Evolutionary conservation across 1,284 basidiomycete genomes (phyloP).

Genomic region (Ceratorhiza oryzae-sativae): DNA sequence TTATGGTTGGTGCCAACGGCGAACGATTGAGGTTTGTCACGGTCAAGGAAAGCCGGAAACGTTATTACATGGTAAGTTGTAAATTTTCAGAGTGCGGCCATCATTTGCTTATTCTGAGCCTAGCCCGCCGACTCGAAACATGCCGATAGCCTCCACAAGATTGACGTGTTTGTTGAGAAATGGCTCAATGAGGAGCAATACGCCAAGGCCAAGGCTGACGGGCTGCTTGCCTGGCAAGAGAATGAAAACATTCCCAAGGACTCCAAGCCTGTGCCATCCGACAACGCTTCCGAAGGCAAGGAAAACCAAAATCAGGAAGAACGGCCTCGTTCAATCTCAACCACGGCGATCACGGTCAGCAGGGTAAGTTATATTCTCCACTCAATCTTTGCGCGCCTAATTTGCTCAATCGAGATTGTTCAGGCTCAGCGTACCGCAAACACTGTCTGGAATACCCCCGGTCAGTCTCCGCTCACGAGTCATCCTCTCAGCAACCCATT

Average conservation of each 20-base stretch:
- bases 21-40: constrained; percentile 69
- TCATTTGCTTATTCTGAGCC: constrained; percentile 31
- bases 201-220: constrained; percentile 64
- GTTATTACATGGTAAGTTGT: constrained; percentile 71
- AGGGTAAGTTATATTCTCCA: constrained; percentile 4
- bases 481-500: constrained; percentile 21
- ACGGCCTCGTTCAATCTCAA: not conserved
- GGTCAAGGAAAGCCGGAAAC: constrained; percentile 69
- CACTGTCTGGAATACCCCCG: constrained; percentile 31
- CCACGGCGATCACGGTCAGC: constrained; percentile 26
- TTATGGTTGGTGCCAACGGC: constrained; percentile 74
- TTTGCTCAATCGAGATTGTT: constrained; percentile 9
- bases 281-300: constrained; percentile 26
- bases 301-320: constrained; percentile 27
- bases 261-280: constrained; percentile 8
- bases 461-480: constrained; percentile 24
- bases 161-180: constrained; percentile 73
- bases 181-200: constrained; percentile 81
- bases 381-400: not conserved
- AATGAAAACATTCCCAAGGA: constrained; percentile 11
- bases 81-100: constrained; percentile 32
- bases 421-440: constrained; percentile 25
- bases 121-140: constrained; percentile 79
- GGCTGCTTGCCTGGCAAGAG: constrained; percentile 63
- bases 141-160: constrained; percentile 68